A percentile compares a stretch with the other conserved stretches of the same genome.
Conservation (phyloP, 306 rosid species). For the Pterocarpus macrocarpus region DNA sequence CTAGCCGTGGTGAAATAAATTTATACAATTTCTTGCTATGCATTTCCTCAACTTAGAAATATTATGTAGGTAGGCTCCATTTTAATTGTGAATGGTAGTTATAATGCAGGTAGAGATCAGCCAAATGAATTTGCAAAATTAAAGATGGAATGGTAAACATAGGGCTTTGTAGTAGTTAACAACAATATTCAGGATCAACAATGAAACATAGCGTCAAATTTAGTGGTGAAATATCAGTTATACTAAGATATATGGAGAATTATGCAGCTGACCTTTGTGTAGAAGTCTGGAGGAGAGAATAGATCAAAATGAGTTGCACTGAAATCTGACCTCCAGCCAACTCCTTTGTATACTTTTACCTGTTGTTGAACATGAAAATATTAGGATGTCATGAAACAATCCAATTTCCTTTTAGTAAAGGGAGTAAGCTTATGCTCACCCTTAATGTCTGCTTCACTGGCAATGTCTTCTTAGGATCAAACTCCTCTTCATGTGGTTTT, state of each 20-base stretch:
- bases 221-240: neutral
- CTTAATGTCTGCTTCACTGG: constrained; percentile 64
- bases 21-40: too few relatives aligned
- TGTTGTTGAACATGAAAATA: constrained; percentile 46
- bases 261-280: constrained; percentile 61
- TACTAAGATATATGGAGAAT: constrained; percentile 16
- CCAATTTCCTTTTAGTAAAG: constrained; percentile 30
- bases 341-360: constrained; percentile 66
- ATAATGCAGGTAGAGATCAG: constrained; percentile 5
- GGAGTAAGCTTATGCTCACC: constrained; percentile 52
- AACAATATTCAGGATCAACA: neutral
- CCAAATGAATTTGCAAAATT: neutral
- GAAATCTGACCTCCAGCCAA: constrained; percentile 47
- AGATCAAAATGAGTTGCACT: constrained; percentile 49
- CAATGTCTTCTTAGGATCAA: constrained; percentile 69
- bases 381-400: constrained; percentile 27
- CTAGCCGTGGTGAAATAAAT: too few relatives aligned
- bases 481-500: constrained; percentile 60
- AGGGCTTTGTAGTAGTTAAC: neutral
- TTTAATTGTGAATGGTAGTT: neutral
- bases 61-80: neutral
- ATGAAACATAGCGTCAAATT: constrained; percentile 11
- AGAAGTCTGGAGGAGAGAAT: constrained; percentile 92
- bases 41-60: neutral
- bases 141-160: neutral